A percentile compares a stretch with the other conserved stretches of the same genome.
Evolutionary conservation across 345 rosid species (phyloP).

Genomic region (Moricandia arvensis): DNA sequence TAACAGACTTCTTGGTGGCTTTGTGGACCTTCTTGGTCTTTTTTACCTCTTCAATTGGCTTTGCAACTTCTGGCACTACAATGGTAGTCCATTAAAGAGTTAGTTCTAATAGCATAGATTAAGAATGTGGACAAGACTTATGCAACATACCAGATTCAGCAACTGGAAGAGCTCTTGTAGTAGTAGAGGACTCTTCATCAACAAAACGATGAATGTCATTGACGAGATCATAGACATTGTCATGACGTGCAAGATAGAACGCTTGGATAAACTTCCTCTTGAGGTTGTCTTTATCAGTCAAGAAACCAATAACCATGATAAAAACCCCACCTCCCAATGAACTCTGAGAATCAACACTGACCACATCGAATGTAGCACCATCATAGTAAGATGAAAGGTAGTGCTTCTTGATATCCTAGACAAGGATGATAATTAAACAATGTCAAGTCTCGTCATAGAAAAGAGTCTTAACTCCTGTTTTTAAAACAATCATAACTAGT

Average conservation of each 20-base stretch:
- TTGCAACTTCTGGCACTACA: neutral
- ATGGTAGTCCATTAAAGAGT: neutral
- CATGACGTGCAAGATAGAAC: slow-evolving; percentile 24
- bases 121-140: neutral
- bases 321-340: slow-evolving; percentile 11
- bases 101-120: too few species aligned
- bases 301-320: slow-evolving; percentile 30
- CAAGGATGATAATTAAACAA: neutral
- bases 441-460: neutral
- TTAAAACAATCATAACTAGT: neutral
- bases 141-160: slow-evolving; percentile 20
- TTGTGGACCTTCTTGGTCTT: slow-evolving; percentile 1
- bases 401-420: slow-evolving; percentile 30
- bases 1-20: slow-evolving; percentile 3
- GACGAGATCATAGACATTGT: neutral
- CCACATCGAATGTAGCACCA: slow-evolving; percentile 7
- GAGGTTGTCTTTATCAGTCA: slow-evolving; percentile 24
- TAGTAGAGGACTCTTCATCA: neutral
- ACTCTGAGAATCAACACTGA: slow-evolving; percentile 24
- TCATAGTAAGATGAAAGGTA: slow-evolving; percentile 11
- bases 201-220: slow-evolving; percentile 33
- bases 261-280: slow-evolving; percentile 31
- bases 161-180: neutral
- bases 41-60: slow-evolving; percentile 11
- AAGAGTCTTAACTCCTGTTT: neutral